phyloP scores from a whole-genome alignment of 345 rosid species.

The Kandelia obovata region DNA sequence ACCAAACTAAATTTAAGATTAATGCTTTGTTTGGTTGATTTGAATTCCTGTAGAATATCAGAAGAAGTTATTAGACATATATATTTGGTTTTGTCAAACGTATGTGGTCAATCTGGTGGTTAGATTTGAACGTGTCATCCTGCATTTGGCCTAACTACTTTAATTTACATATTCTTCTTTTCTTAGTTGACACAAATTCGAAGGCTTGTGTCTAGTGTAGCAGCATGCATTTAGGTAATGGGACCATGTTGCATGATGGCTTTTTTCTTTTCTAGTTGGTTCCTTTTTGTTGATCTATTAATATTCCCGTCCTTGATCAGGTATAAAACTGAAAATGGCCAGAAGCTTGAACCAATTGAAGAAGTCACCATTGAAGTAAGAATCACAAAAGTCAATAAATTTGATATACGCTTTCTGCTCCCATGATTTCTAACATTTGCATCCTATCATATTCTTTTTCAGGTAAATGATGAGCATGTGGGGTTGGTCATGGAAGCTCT shows the following conservation, averaged over 20 bases:
- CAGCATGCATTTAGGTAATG: background rate
- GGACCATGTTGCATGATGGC: background rate
- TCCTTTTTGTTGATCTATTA: background rate
- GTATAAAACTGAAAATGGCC: constrained; percentile 66
- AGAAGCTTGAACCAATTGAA: constrained; percentile 91
- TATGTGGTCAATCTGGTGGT: background rate
- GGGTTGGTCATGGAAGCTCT: constrained; percentile 93
- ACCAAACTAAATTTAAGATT: no score
- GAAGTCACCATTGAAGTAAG: constrained; percentile 85
- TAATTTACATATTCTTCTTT: background rate
- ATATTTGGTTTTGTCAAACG: no score
- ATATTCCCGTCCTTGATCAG: constrained; percentile 36
- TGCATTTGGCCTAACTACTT: background rate
- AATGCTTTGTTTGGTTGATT: no score
- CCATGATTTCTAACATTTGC: constrained; percentile 12
- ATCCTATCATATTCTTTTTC: constrained; percentile 10
- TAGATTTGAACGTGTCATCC: background rate
- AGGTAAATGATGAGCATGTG: constrained; percentile 91
- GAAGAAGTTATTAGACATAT: no score
- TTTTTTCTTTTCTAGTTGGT: background rate
- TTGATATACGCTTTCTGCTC: constrained; percentile 8
- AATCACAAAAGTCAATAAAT: background rate
- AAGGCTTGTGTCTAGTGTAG: background rate
- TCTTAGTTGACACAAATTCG: background rate
- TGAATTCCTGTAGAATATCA: no score